A percentile compares a stretch with the other conserved stretches of the same genome.
phyloP scores from a whole-genome alignment of 1,139 yeast species.

The Wickerhamomyces sp. region DNA sequence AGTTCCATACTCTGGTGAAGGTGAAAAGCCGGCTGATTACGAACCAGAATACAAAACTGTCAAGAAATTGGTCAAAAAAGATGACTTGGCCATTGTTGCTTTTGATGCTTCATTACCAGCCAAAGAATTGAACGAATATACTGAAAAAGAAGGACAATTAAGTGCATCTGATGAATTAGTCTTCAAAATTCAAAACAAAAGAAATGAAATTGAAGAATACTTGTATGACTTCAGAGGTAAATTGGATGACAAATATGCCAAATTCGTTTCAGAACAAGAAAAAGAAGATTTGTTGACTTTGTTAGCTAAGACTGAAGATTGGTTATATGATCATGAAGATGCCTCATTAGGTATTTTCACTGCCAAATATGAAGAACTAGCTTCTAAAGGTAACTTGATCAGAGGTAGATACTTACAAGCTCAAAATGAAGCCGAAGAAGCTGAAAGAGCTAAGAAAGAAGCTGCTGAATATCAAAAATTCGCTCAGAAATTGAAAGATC shows the following conservation, averaged over 20 bases:
- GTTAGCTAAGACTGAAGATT: conserved; percentile 87
- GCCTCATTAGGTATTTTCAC: conserved; percentile 94
- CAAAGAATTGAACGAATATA: conserved; percentile 48
- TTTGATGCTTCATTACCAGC: conserved; percentile 65
- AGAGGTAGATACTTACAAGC: conserved; percentile 93
- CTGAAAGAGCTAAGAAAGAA: conserved; percentile 81
- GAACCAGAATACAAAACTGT: conserved; percentile 90
- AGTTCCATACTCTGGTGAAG: conserved; percentile 56
- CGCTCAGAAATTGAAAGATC: conserved; percentile 89
- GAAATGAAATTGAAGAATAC: conserved; percentile 97
- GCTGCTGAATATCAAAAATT: conserved; percentile 81
- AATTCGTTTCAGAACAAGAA: conserved; percentile 87
- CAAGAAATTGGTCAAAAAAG: conserved; percentile 91
- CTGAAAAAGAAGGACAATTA: conserved; percentile 83
- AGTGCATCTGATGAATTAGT: conserved; percentile 90
- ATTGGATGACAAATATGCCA: conserved; percentile 86
- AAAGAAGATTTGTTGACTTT: conserved; percentile 70
- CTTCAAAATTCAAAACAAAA: conserved; percentile 98
- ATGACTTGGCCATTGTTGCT: conserved; percentile 58
- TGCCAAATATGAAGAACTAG: conserved; percentile 97
- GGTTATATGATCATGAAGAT: conserved; percentile 98
- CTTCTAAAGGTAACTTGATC: conserved; percentile 89
- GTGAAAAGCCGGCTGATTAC: conserved; percentile 66
- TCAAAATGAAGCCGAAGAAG: conserved; percentile 93
- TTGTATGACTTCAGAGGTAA: conserved; percentile 97